Evolutionary conservation across 495 filamentous ascomycete species (phyloP), one percentile per base, ranked within the genome.

Genomic region (Aspergillus steynii): DNA sequence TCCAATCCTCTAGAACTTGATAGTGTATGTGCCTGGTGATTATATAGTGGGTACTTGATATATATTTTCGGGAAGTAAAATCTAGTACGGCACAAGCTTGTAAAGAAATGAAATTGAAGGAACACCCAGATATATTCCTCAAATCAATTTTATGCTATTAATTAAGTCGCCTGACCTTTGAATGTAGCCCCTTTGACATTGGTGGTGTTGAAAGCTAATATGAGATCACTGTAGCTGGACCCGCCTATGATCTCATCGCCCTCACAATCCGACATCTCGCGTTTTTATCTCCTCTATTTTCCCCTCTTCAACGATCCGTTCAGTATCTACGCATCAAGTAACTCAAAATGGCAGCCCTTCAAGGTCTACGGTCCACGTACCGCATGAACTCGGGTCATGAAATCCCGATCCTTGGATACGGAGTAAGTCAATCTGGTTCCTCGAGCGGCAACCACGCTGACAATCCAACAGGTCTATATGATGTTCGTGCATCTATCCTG

Each of bases 351-450:
- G 42, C 67, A 8, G 34, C 62, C 26, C 65, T 71, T 6, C 62
- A 68, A 55, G 66, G 61, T 29, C 69, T 73, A 8, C 70, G 62
- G 26, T 72, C 74, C 2, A 75, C 68, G n/a, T 68, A 74, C 52
- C 66, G 58, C 20, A 76, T 94, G 71, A 86, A 85, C 60, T 93
- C 90, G 50, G 91, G 91, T 53, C 86, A 89, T 73, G 85, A 92
- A 53, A 92, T 96, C 47, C 91, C 91, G 0, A 69, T 82, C 20
- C 65, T 94, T n/a, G 91, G 91, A 42, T 93, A 85, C 69, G 90
- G 88, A 37, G 88, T 89, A 80, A 73, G 86, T 65, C 29, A 25
- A 34, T 3, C 5, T n/a, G 20, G 9, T 34, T 29, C 47, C 15
- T 25, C 1, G 37, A n/a, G 12, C 1, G 32, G 8, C 6, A 58